Percentiles rank a stretch among this genome's conserved stretches.
Conservation (phyloP, 345 rosid genomes). For the Streptanthus diversifolius region DNA sequence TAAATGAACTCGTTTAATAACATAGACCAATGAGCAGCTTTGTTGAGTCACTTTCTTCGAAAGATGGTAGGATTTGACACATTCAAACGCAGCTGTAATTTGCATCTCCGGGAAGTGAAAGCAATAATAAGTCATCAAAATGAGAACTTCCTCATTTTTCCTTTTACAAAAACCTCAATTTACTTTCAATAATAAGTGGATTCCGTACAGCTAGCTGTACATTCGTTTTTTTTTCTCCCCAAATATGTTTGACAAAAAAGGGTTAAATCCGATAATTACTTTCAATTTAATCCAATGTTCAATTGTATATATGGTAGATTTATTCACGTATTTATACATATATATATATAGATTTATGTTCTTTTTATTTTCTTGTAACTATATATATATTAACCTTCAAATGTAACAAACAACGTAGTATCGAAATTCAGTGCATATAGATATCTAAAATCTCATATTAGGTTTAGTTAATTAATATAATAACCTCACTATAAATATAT, state of each 20-base stretch:
- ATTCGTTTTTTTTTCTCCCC: background rate
- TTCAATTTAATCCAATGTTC: background rate
- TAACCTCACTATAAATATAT: background rate
- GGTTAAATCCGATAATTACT: background rate
- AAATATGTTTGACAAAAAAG: background rate
- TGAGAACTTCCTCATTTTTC: background rate
- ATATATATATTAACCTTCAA: background rate
- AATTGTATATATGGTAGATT: background rate
- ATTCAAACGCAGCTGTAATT: slow-evolving; percentile 31
- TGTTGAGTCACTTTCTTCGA: slow-evolving; percentile 23
- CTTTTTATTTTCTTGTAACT: background rate
- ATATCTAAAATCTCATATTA: background rate
- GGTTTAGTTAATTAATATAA: background rate
- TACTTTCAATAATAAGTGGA: slow-evolving; percentile 20
- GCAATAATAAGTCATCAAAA: background rate
- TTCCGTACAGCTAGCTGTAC: slow-evolving; percentile 36
- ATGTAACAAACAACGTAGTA: background rate
- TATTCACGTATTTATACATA: no score
- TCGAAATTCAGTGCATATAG: background rate
- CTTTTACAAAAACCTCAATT: background rate
- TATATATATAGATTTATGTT: background rate
- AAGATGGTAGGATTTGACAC: slow-evolving; percentile 20
- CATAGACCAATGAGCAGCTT: slow-evolving; percentile 16
- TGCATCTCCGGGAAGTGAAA: slow-evolving; percentile 20
- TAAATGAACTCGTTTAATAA: slow-evolving; percentile 8